phyloP scores from a whole-genome alignment of 805 yeast species.

The Schwanniomyces polymorphus region DNA sequence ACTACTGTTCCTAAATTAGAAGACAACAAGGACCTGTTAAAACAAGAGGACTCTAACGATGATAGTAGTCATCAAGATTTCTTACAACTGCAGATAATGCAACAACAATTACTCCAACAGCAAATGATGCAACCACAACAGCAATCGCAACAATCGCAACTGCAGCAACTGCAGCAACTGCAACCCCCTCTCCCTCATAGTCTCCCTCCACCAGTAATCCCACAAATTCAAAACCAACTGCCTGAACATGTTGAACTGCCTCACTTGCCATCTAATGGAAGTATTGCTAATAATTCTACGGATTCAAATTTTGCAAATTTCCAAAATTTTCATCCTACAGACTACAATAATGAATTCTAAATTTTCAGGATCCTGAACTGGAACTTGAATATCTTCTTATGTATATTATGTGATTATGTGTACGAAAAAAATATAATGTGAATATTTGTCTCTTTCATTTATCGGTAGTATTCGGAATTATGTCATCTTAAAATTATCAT shows the following conservation, averaged over 20 bases:
- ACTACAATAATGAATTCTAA: slow-evolving; percentile 5
- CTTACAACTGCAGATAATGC: slow-evolving; percentile 13
- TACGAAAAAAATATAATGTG: not conserved
- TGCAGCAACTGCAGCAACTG: slow-evolving; percentile 5
- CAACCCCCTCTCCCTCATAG: not conserved
- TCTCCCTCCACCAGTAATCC: not conserved
- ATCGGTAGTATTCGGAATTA: slow-evolving; percentile 1
- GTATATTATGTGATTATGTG: not conserved
- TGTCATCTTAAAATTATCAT: not conserved
- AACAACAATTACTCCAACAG: slow-evolving; percentile 16
- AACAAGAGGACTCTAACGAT: slow-evolving; percentile 3
- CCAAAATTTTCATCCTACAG: slow-evolving; percentile 5
- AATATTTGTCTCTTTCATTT: not conserved
- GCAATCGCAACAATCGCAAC: slow-evolving; percentile 8
- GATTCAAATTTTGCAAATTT: slow-evolving; percentile 6
- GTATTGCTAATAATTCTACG: not conserved
- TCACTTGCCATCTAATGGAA: not conserved
- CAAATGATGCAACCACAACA: slow-evolving; percentile 12
- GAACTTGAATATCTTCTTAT: not conserved
- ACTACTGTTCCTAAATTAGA: not conserved
- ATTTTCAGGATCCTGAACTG: not conserved
- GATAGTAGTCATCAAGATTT: slow-evolving; percentile 2
- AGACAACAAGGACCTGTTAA: not conserved
- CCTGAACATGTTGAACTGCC: slow-evolving; percentile 7
- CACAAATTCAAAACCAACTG: slow-evolving; percentile 3